Conservation (phyloP, 805 yeast genomes). For the Saccharomycopsis sp. region DNA sequence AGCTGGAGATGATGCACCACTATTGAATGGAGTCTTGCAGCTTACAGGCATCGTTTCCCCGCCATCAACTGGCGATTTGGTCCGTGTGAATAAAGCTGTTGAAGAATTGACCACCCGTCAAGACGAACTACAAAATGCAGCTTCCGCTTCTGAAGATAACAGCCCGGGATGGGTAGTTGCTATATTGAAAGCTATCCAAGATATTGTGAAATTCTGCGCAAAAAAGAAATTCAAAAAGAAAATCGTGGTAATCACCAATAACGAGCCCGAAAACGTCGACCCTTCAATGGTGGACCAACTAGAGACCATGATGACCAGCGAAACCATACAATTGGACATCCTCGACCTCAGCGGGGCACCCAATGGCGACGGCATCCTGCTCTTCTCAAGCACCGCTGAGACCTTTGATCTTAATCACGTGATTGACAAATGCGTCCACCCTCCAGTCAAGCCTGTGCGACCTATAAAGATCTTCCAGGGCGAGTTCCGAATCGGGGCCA, state of each 20-base stretch:
- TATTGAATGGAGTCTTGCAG: conserved; percentile 5
- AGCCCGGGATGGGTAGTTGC: background rate
- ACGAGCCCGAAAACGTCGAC: background rate
- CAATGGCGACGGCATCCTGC: conserved; percentile 21
- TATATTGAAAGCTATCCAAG: conserved; percentile 8
- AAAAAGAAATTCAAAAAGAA: conserved; percentile 11
- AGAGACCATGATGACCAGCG: background rate
- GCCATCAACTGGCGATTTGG: background rate
- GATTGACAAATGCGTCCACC: conserved; percentile 25
- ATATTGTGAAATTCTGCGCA: conserved; percentile 7
- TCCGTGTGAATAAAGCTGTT: background rate
- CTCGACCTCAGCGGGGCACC: conserved; percentile 5
- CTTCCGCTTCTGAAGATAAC: background rate
- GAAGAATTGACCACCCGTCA: background rate
- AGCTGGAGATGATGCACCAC: background rate
- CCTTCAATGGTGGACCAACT: background rate
- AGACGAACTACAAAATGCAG: background rate
- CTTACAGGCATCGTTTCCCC: conserved; percentile 6
- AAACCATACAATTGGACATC: conserved; percentile 4
- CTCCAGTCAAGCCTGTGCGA: conserved; percentile 33
- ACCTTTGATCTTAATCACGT: conserved; percentile 16
- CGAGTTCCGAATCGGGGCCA: conserved; percentile 42
- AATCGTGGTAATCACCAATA: conserved; percentile 10
- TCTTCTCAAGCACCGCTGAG: conserved; percentile 23
- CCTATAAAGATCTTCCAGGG: conserved; percentile 46